A percentile compares a stretch with the other conserved stretches of the same genome.
These are phyloP conservation scores for Arthrobotrys entomopaga DNA, from an alignment of 2,329 filamentous ascomycete species.

Conservation along the genomic window DNA sequence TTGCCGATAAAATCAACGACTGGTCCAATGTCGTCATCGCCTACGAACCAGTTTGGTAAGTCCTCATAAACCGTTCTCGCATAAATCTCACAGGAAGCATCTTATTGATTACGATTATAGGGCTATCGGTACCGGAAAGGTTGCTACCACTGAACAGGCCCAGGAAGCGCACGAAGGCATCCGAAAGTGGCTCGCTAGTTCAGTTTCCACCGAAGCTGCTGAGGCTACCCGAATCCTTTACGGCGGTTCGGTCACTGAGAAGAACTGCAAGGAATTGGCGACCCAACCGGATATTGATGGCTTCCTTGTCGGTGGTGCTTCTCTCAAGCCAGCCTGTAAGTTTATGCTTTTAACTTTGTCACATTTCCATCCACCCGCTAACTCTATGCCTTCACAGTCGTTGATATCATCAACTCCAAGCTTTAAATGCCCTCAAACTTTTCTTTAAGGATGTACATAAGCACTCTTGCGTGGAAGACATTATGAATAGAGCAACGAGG, in stretches of 20 bases:
- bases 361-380: not conserved
- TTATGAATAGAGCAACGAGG: constrained; percentile 18
- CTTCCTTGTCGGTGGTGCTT: constrained; percentile 66
- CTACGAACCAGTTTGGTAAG: constrained; percentile 98
- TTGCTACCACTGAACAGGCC: constrained; percentile 69
- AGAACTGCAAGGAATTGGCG: constrained; percentile 94
- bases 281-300: constrained; percentile 96
- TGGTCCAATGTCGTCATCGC: constrained; percentile 96
- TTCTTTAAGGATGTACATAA: constrained; percentile 44
- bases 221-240: constrained; percentile 95
- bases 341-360: not conserved
- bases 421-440: constrained; percentile 20
- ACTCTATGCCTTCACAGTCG: constrained; percentile 22
- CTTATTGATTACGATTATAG: constrained; percentile 59
- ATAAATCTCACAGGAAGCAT: not conserved
- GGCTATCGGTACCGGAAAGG: constrained; percentile 83
- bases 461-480: constrained; percentile 34
- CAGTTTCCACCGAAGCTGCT: constrained; percentile 77
- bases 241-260: constrained; percentile 94
- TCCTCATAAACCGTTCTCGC: constrained; percentile 59
- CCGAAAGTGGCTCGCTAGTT: constrained; percentile 81
- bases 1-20: constrained; percentile 74
- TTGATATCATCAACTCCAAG: constrained; percentile 54
- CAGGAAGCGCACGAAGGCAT: constrained; percentile 95
- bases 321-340: constrained; percentile 54